Percentiles rank a stretch among this genome's conserved stretches.
phyloP scores from a whole-genome alignment of 1,139 yeast species.

The Pichia sp. region DNA sequence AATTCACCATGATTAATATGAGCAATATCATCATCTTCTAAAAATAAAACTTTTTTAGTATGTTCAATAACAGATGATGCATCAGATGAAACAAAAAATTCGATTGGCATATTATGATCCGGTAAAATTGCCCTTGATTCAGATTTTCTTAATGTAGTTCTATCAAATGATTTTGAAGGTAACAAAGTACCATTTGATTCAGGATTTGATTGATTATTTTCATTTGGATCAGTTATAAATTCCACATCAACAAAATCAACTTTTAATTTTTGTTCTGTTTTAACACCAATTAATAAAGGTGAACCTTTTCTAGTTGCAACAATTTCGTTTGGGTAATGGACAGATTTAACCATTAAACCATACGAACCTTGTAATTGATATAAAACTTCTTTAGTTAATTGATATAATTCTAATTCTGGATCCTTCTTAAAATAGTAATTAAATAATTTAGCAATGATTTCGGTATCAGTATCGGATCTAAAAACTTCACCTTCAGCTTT shows the following conservation, averaged over 20 bases:
- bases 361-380: slow-evolving; percentile 96
- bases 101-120: slow-evolving; percentile 54
- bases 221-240: slow-evolving; percentile 57
- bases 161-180: slow-evolving; percentile 13
- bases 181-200: slow-evolving; percentile 11
- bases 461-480: slow-evolving; percentile 95
- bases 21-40: slow-evolving; percentile 98
- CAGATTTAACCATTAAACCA: slow-evolving; percentile 87
- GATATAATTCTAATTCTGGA: slow-evolving; percentile 75
- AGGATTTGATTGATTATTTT: slow-evolving; percentile 1
- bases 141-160: slow-evolving; percentile 25
- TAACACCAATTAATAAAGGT: slow-evolving; percentile 93
- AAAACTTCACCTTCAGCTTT: slow-evolving; percentile 72
- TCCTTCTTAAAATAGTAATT: slow-evolving; percentile 78
- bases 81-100: slow-evolving; percentile 93
- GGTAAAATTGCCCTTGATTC: slow-evolving; percentile 31
- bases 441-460: slow-evolving; percentile 92
- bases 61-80: slow-evolving; percentile 97
- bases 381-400: slow-evolving; percentile 86
- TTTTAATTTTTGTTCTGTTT: slow-evolving; percentile 88
- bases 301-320: slow-evolving; percentile 98
- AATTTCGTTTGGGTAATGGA: slow-evolving; percentile 91
- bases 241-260: slow-evolving; percentile 98
- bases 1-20: slow-evolving; percentile 97
- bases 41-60: slow-evolving; percentile 91